phyloP scores from a whole-genome alignment of 2,329 filamentous ascomycete species.

The Trichoderma afroharzianum region DNA sequence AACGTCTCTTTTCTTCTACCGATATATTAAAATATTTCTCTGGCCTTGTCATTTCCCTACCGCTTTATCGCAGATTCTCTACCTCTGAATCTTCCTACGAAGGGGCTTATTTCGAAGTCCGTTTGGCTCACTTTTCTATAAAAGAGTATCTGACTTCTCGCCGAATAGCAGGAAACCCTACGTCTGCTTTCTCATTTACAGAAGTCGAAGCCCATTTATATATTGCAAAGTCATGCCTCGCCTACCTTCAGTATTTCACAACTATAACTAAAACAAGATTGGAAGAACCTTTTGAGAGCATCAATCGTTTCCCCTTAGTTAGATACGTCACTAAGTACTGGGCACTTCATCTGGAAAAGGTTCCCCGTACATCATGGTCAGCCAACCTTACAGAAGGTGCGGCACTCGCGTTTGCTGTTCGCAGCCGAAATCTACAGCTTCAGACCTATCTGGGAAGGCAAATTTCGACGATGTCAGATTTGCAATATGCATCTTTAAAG shows the following conservation, averaged over 20 bases:
- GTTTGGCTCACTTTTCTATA: neutral
- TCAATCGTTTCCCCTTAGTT: accelerated
- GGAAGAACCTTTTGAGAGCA: neutral
- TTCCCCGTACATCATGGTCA: neutral
- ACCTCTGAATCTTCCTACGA: no score
- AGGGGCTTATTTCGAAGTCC: neutral
- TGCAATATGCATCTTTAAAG: neutral
- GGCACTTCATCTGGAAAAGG: neutral
- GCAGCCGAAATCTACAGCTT: neutral
- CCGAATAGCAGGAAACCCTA: neutral
- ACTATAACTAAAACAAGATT: accelerated
- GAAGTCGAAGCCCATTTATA: neutral
- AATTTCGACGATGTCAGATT: no score
- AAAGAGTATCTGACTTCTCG: neutral
- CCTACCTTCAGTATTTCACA: neutral
- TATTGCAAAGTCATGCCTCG: neutral
- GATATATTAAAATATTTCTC: neutral
- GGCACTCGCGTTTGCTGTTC: neutral
- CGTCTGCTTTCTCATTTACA: neutral
- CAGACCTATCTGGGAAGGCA: neutral
- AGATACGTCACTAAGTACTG: neutral
- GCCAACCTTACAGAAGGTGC: neutral
- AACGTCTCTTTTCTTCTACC: neutral
- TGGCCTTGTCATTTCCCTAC: neutral
- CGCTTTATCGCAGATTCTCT: no score